These are phyloP conservation scores for Oidiodendron maius DNA, from an alignment of 495 filamentous ascomycete genomes.

Conservation along the genomic window DNA sequence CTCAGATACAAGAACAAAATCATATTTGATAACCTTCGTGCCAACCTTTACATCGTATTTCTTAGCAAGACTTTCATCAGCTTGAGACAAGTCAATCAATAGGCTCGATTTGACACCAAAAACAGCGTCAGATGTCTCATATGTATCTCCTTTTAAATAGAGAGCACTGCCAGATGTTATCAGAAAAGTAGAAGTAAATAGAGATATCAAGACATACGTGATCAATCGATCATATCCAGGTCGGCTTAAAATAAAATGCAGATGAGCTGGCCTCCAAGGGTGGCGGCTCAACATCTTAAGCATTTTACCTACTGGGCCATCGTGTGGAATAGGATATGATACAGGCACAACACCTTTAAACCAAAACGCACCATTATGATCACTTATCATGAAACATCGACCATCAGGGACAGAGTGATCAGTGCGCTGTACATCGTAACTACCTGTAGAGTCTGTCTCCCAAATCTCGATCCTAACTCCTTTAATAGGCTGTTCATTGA, in stretches of 20 bases:
- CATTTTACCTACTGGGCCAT: slow-evolving; percentile 80
- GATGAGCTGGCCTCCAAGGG: slow-evolving; percentile 74
- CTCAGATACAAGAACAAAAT: slow-evolving; percentile 67
- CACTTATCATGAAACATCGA: slow-evolving; percentile 65
- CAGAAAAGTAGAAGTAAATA: background rate
- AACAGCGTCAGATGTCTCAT: slow-evolving; percentile 83
- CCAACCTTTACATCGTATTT: slow-evolving; percentile 68
- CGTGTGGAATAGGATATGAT: slow-evolving; percentile 78
- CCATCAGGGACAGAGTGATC: slow-evolving; percentile 67
- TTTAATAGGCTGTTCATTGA: slow-evolving; percentile 53
- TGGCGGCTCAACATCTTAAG: slow-evolving; percentile 63
- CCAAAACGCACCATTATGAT: slow-evolving; percentile 69
- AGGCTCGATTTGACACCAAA: slow-evolving; percentile 86
- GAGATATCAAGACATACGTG: slow-evolving; percentile 37
- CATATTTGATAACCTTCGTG: slow-evolving; percentile 54
- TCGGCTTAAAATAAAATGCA: slow-evolving; percentile 92
- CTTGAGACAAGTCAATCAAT: slow-evolving; percentile 35
- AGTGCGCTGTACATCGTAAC: slow-evolving; percentile 82
- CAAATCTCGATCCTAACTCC: slow-evolving; percentile 80
- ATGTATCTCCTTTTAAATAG: slow-evolving; percentile 75
- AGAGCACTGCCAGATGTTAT: slow-evolving; percentile 41
- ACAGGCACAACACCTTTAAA: slow-evolving; percentile 81
- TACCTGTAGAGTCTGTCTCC: slow-evolving; percentile 80
- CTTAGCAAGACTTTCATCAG: slow-evolving; percentile 27
- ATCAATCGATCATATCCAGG: slow-evolving; percentile 73